A percentile compares a stretch with the other conserved stretches of the same genome.
These are phyloP conservation scores for Leucaena leucocephala DNA, from an alignment of 306 rosid species.

Conservation along the genomic window DNA sequence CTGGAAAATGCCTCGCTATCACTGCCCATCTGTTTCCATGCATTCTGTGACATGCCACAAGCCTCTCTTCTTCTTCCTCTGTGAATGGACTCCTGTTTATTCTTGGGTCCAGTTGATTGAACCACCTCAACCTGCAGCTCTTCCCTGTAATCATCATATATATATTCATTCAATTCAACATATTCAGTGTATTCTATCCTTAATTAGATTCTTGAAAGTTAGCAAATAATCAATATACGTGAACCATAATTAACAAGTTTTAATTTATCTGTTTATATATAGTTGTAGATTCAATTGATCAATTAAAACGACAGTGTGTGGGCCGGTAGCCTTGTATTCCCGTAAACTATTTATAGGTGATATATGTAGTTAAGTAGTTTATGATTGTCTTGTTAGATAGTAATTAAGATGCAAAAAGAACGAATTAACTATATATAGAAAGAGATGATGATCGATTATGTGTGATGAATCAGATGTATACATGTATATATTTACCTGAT, in stretches of 20 bases:
- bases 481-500: conserved; percentile 62
- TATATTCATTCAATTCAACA: too few species aligned
- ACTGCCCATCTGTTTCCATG: conserved; percentile 95
- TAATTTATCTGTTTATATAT: not conserved
- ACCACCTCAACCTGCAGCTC: conserved; percentile 99
- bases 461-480: too few species aligned
- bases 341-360: not conserved
- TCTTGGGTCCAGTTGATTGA: conserved; percentile 91
- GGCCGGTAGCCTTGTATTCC: not conserved
- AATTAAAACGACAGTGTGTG: not conserved
- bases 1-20: conserved; percentile 90
- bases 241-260: not conserved
- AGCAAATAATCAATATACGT: too few species aligned
- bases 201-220: too few species aligned
- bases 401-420: conserved; percentile 9
- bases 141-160: conserved; percentile 55
- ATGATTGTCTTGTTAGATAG: not conserved
- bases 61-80: conserved; percentile 87
- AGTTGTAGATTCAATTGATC: not conserved
- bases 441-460: not conserved
- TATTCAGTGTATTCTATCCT: not conserved
- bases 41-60: conserved; percentile 69
- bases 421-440: not conserved
- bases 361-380: not conserved
- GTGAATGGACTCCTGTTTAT: conserved; percentile 84